phyloP scores from a whole-genome alignment of 352 stramenopile genomes.

The Phytophthora pluvialis region DNA sequence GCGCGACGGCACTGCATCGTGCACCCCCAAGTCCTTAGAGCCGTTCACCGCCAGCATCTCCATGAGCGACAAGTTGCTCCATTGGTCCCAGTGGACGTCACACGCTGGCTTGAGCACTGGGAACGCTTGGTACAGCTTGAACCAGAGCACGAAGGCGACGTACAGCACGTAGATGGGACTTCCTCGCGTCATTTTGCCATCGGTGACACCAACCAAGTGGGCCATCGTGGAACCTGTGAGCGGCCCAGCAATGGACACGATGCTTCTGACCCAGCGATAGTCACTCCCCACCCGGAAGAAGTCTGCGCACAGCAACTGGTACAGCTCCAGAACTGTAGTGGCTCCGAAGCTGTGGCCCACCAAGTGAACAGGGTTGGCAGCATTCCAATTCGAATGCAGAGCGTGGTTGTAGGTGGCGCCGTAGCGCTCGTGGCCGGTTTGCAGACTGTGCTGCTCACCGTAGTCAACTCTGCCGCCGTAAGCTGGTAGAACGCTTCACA shows the following conservation, averaged over 20 bases:
- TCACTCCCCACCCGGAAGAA: conserved; percentile 59
- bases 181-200: conserved; percentile 35
- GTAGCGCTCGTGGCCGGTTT: conserved; percentile 43
- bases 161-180: conserved; percentile 38
- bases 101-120: conserved; percentile 44
- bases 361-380: conserved; percentile 57
- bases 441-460: conserved; percentile 44
- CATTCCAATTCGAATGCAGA: conserved; percentile 50
- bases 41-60: conserved; percentile 37
- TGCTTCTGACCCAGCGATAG: conserved; percentile 57
- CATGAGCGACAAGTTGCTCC: conserved; percentile 32
- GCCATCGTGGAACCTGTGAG: conserved; percentile 52
- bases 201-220: conserved; percentile 43
- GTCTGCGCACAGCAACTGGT: conserved; percentile 61
- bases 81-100: conserved; percentile 61
- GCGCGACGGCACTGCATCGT: conserved; percentile 35
- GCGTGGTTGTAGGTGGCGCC: conserved; percentile 35
- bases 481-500: conserved; percentile 68
- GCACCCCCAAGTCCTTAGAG: conserved; percentile 40
- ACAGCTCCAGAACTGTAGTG: conserved; percentile 63
- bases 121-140: conserved; percentile 43
- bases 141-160: conserved; percentile 32
- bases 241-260: conserved; percentile 57
- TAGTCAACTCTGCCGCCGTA: conserved; percentile 62
- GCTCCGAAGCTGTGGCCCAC: conserved; percentile 63